Evolutionary conservation across 1,284 basidiomycete genomes (phyloP).

Genomic region (Rhodotorula sp.): DNA sequence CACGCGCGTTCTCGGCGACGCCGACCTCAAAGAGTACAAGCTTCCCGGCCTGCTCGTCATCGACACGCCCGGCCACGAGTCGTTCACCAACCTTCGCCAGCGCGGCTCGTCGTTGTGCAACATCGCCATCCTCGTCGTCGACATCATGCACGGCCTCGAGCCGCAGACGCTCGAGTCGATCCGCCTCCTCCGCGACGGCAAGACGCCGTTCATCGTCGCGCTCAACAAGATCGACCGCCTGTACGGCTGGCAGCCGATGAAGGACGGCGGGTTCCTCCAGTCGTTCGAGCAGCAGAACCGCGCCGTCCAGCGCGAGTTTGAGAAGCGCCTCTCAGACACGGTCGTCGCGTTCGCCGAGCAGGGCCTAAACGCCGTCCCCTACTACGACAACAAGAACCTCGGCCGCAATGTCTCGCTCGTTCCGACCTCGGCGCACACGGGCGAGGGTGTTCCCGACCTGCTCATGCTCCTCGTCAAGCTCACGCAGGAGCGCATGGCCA

Average conservation of each 20-base stretch:
- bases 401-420: constrained; percentile 93
- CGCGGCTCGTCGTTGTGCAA: constrained; percentile 98
- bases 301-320: constrained; percentile 87
- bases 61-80: constrained; percentile 99
- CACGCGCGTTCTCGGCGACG: constrained; percentile 86
- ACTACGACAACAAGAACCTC: constrained; percentile 98
- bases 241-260: constrained; percentile 90
- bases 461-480: constrained; percentile 96
- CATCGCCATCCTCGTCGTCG: constrained; percentile 97
- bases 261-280: constrained; percentile 89
- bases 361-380: constrained; percentile 90
- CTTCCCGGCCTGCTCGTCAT: constrained; percentile 95
- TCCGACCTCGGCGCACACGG: constrained; percentile 95
- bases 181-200: constrained; percentile 85
- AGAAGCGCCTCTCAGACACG: constrained; percentile 81
- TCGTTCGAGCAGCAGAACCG: constrained; percentile 82
- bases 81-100: constrained; percentile 94
- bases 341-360: constrained; percentile 95
- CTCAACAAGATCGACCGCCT: constrained; percentile 99
- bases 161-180: constrained; percentile 96
- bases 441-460: constrained; percentile 99
- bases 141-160: constrained; percentile 99
- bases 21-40: constrained; percentile 86
- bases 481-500: constrained; percentile 97
- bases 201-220: constrained; percentile 99